Evolutionary conservation across 2,329 filamentous ascomycete species (phyloP).

Genomic region (Phyllosticta citribraziliensis): DNA sequence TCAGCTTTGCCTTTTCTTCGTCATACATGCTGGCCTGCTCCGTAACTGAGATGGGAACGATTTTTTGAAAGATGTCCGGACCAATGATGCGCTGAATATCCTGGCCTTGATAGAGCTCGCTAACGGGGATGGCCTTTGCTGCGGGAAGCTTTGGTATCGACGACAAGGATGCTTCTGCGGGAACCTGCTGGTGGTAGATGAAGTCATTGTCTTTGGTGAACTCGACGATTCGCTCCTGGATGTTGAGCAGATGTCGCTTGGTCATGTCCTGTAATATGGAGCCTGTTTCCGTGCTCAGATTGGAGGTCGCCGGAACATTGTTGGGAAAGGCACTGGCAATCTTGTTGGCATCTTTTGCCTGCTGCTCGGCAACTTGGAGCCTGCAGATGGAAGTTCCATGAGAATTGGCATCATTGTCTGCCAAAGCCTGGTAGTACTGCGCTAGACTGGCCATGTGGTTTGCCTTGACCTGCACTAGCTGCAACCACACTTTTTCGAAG

Average conservation of each 20-base stretch:
- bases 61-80: constrained; percentile 92
- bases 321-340: constrained; percentile 71
- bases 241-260: constrained; percentile 68
- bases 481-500: constrained; percentile 89
- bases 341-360: constrained; percentile 68
- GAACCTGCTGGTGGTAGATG: constrained; percentile 91
- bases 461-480: constrained; percentile 77
- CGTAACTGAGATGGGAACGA: constrained; percentile 90
- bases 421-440: constrained; percentile 86
- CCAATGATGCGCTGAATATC: constrained; percentile 96
- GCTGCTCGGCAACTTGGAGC: constrained; percentile 67
- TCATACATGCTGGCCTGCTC: constrained; percentile 96
- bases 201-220: constrained; percentile 92
- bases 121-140: constrained; percentile 93
- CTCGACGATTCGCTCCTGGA: constrained; percentile 70
- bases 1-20: constrained; percentile 93
- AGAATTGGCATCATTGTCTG: constrained; percentile 79
- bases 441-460: constrained; percentile 75
- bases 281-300: constrained; percentile 73
- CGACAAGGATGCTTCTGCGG: constrained; percentile 70
- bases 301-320: constrained; percentile 69
- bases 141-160: constrained; percentile 85
- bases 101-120: constrained; percentile 91
- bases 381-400: constrained; percentile 79
- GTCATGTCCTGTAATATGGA: constrained; percentile 65